These are phyloP conservation scores for Trypanosoma grayi DNA, from an alignment of 208 protist species.

Conservation along the genomic window DNA sequence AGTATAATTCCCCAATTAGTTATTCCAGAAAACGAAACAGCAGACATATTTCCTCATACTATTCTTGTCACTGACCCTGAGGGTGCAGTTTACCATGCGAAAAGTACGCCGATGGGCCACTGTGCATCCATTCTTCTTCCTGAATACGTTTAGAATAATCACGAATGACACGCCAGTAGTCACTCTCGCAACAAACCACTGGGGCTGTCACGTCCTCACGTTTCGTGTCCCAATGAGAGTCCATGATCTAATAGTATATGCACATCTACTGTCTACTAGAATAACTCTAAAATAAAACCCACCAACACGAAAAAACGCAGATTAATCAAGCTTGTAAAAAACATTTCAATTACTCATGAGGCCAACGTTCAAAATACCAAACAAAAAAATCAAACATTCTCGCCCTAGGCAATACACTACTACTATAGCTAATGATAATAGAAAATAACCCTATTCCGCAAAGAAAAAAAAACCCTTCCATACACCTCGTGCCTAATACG, in stretches of 20 bases:
- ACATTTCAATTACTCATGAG: not conserved
- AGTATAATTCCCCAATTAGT: too few relatives aligned
- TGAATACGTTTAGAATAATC: constrained; percentile 29
- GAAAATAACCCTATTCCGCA: constrained; percentile 15
- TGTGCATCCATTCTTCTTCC: constrained; percentile 35
- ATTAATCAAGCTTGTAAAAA: not conserved
- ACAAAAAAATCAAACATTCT: constrained; percentile 5
- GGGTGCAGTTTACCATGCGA: constrained; percentile 1
- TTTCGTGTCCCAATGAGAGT: not conserved
- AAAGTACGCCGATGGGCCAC: constrained; percentile 37
- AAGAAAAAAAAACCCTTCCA: constrained; percentile 15
- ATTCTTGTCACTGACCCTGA: too few relatives aligned
- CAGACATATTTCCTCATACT: too few relatives aligned
- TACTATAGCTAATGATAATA: constrained; percentile 7
- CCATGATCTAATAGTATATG: constrained; percentile 4
- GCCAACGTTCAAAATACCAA: too few relatives aligned
- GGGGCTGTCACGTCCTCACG: not conserved
- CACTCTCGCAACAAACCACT: constrained; percentile 9
- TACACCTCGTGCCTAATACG: constrained; percentile 45
- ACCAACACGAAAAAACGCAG: not conserved
- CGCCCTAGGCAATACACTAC: not conserved
- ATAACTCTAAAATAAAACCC: constrained; percentile 5
- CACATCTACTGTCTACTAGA: not conserved
- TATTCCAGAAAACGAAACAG: too few relatives aligned
- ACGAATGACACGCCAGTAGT: constrained; percentile 23